phyloP scores from a whole-genome alignment of 345 rosid genomes.

The Firmiana major region DNA sequence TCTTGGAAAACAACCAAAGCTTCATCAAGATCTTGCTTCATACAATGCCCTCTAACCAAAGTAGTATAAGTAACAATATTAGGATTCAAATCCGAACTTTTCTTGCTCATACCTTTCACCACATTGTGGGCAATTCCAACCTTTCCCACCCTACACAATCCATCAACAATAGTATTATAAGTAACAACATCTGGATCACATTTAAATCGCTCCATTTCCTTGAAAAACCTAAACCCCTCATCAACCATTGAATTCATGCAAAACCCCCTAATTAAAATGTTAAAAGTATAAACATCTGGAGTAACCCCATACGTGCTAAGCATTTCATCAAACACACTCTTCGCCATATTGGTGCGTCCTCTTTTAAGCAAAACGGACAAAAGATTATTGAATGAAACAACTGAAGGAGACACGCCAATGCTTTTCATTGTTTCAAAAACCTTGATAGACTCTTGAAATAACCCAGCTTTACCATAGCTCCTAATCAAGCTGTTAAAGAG shows the following conservation, averaged over 20 bases:
- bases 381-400: constrained; percentile 61
- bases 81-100: constrained; percentile 44
- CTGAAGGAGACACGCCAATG: constrained; percentile 65
- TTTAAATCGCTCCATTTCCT: constrained; percentile 49
- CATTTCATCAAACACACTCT: constrained; percentile 72
- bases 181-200: constrained; percentile 69
- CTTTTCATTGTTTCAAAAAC: constrained; percentile 62
- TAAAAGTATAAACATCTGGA: constrained; percentile 68
- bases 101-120: constrained; percentile 61
- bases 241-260: constrained; percentile 71
- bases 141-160: constrained; percentile 78
- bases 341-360: constrained; percentile 67
- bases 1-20: constrained; percentile 56
- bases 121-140: constrained; percentile 66
- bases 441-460: constrained; percentile 66
- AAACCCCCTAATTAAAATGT: constrained; percentile 67
- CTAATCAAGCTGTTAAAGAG: constrained; percentile 73
- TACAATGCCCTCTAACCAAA: constrained; percentile 74
- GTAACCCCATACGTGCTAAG: constrained; percentile 63
- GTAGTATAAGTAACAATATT: constrained; percentile 73
- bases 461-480: constrained; percentile 62
- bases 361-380: constrained; percentile 58
- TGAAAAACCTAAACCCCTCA: constrained; percentile 57
- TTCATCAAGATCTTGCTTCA: constrained; percentile 60
- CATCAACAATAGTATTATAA: constrained; percentile 79